phyloP scores from a whole-genome alignment of 2,329 filamentous ascomycete species.

The Fusarium denticulatum region DNA sequence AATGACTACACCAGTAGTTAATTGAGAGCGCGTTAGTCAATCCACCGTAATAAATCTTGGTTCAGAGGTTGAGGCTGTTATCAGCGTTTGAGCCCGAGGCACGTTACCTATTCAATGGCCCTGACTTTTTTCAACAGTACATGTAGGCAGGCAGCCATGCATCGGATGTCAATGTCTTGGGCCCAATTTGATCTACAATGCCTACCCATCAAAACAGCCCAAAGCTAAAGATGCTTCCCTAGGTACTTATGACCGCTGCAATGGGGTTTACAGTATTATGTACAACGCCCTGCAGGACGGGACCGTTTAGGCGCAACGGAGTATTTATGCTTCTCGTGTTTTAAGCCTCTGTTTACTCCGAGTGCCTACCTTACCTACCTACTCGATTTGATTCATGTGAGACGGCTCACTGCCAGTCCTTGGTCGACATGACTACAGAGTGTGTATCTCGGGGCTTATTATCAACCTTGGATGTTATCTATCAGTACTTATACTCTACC shows the following conservation, averaged over 20 bases:
- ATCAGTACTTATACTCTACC: background rate
- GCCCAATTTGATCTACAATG: background rate
- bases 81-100: background rate
- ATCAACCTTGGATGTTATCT: background rate
- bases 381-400: background rate
- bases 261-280: background rate
- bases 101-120: background rate
- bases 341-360: background rate
- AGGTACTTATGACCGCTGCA: background rate
- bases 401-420: background rate
- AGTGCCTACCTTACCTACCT: background rate
- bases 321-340: background rate
- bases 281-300: background rate
- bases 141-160: background rate
- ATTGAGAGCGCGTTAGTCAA: background rate
- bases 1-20: background rate
- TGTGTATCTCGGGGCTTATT: background rate
- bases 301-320: background rate
- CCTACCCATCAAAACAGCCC: background rate
- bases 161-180: background rate
- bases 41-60: constrained; percentile 5
- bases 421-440: background rate
- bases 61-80: constrained; percentile 2
- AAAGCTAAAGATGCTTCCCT: background rate
- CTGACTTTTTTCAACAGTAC: background rate